Conservation (phyloP, 495 filamentous ascomycete species). For the Neurospora sp. region DNA sequence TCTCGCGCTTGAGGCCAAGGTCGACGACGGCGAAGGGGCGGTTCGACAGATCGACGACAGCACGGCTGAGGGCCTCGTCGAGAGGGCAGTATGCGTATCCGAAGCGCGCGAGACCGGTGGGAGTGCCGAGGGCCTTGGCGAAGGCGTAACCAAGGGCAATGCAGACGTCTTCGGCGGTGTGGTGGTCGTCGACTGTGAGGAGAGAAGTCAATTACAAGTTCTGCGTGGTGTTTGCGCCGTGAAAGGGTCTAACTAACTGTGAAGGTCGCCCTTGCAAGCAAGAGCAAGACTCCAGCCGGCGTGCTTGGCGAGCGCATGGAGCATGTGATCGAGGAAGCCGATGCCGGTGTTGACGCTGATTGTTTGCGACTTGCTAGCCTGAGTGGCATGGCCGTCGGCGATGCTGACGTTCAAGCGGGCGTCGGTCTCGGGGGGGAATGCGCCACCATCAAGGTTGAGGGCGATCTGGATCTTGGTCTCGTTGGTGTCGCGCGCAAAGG, state of each 20-base stretch:
- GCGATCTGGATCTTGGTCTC: conserved; percentile 92
- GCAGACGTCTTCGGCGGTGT: conserved; percentile 93
- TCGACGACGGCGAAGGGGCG: conserved; percentile 77
- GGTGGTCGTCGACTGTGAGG: conserved; percentile 85
- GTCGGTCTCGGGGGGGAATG: conserved; percentile 52
- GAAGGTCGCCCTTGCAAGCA: conserved; percentile 74
- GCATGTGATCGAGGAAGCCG: conserved; percentile 98
- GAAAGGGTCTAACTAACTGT: conserved; percentile 51
- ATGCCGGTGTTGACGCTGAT: conserved; percentile 89
- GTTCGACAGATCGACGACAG: conserved; percentile 88
- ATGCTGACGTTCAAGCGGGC: conserved; percentile 20
- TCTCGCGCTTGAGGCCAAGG: conserved; percentile 74
- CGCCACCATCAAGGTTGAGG: conserved; percentile 86
- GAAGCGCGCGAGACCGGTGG: conserved; percentile 77
- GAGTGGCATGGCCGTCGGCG: conserved; percentile 61
- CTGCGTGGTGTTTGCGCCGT: background rate
- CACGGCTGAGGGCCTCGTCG: conserved; percentile 88
- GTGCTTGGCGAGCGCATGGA: conserved; percentile 93
- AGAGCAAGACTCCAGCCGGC: conserved; percentile 82
- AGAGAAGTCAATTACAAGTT: background rate
- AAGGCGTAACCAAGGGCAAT: conserved; percentile 84
- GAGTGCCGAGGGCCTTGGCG: conserved; percentile 60
- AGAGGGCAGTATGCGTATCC: conserved; percentile 84
- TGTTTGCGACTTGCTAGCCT: conserved; percentile 67
- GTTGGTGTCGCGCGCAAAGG: conserved; percentile 79